Base-by-base conservation (phyloP, 164 flowering plant species). In the Aristolochia fimbriata region DNA sequence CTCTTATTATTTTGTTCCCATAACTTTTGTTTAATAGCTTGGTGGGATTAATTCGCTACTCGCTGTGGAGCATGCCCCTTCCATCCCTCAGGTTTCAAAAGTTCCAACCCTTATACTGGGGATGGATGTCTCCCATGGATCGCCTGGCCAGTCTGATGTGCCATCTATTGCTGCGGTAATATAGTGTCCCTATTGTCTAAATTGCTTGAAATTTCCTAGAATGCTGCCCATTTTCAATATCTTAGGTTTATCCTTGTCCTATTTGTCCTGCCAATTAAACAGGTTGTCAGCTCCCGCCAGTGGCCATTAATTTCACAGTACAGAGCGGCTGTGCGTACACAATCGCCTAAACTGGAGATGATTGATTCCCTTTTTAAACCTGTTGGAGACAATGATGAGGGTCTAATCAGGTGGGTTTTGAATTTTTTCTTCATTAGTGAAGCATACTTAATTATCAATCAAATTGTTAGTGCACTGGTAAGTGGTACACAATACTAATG, bases 51-150 rank as follows among this genome's bases (percentile, higher is more conserved):
- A 93, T 64, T 80, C 92, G 0, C 0, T 82, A 46, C 70, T 92
- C 23, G 64, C 80, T 31, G 64, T 79, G 45, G 98, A 92, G 62
- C 70, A 27, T 11, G 47, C 81, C 4, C 77, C 77, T 9, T 52
- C 74, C 0, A 78, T 83, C 2, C 95, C 98, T 9, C 0, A 79
- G 23, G 73, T 87, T 41, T 86, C 91, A 0, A 78, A 76, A 55
- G 51, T 62, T 21, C 98, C 98, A 3, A 83, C 98, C 0, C 62
- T 92, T 17, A 83, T 92, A 27, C 68, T 93, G 68, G 98, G 98
- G 1, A 93, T 93, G 97, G 97, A 90, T 75, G 98, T 93, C 0
- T 93, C 97, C 0, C 96, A 93, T 79, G 98, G 97, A 21, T 87
- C 96, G 24, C 96, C 97, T 49, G 94, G 97, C 31, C 96, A 80